phyloP scores from a whole-genome alignment of 106 monocot species.

The Dendrobium officinale region DNA sequence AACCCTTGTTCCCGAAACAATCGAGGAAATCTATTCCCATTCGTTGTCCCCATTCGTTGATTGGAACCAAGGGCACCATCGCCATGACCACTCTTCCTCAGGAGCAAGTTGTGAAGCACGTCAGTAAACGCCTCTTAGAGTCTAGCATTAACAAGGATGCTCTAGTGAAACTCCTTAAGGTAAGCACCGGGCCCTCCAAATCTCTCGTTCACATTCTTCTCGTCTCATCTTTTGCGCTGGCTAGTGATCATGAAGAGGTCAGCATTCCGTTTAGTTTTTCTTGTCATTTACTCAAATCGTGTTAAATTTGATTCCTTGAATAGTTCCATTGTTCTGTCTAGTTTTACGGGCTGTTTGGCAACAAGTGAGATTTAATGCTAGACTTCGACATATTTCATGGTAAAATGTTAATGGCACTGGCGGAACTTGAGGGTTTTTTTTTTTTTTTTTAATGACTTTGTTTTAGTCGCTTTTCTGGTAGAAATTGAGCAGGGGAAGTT shows the following conservation, averaged over 20 bases:
- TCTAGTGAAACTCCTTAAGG: conserved; percentile 63
- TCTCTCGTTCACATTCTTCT: neutral
- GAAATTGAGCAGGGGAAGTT: too few relatives aligned
- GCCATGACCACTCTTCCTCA: conserved; percentile 19
- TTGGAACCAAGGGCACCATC: neutral
- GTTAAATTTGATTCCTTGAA: neutral
- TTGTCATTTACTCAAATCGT: neutral
- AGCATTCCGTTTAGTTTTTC: neutral
- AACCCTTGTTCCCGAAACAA: neutral
- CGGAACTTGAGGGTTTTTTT: too few relatives aligned
- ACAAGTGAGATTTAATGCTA: too few relatives aligned
- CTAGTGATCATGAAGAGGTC: neutral
- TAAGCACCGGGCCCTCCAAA: neutral
- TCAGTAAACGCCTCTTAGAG: conserved; percentile 38
- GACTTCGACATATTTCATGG: too few relatives aligned
- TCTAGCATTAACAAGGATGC: conserved; percentile 48
- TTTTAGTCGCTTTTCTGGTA: too few relatives aligned
- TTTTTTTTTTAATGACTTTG: too few relatives aligned
- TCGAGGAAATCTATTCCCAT: neutral
- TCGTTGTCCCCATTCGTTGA: neutral
- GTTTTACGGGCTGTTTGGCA: neutral
- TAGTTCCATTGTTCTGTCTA: neutral
- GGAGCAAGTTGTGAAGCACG: conserved; percentile 24
- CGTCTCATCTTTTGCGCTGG: neutral
- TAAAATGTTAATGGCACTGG: too few relatives aligned